These are phyloP conservation scores for Rhizopogon salebrosus DNA, from an alignment of 768 basidiomycete genomes.

Conservation along the genomic window DNA sequence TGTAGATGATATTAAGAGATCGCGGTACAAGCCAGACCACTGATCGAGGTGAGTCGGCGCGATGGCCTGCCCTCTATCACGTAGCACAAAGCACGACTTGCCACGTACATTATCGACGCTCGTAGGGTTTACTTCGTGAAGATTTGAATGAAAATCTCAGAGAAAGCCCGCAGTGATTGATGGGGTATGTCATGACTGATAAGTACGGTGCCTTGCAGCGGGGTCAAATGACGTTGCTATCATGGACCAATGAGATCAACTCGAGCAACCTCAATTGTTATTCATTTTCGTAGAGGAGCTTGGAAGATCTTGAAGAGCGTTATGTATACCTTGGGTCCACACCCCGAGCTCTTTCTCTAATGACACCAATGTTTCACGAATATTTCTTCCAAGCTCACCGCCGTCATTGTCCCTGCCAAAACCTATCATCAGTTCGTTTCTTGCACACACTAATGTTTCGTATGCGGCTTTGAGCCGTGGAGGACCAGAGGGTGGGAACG, in stretches of 20 bases:
- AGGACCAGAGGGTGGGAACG: slow-evolving; percentile 67
- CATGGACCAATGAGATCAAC: not conserved
- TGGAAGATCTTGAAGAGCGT: slow-evolving; percentile 42
- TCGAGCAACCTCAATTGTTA: not conserved
- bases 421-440: slow-evolving; percentile 57
- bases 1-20: too few species aligned
- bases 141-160: not conserved
- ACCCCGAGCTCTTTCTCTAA: slow-evolving; percentile 70
- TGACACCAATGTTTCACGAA: slow-evolving; percentile 52
- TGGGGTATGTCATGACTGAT: not conserved
- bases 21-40: too few species aligned
- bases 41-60: too few species aligned
- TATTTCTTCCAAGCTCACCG: slow-evolving; percentile 61
- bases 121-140: too few species aligned
- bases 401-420: slow-evolving; percentile 71
- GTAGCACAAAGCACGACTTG: too few species aligned
- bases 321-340: slow-evolving; percentile 60
- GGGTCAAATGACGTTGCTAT: not conserved
- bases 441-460: slow-evolving; percentile 58
- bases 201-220: not conserved
- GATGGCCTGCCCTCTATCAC: too few species aligned
- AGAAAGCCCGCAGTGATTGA: not conserved
- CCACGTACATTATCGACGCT: too few species aligned
- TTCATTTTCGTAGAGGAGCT: not conserved
- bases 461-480: slow-evolving; percentile 58